Evolutionary conservation across 1,284 basidiomycete species (phyloP), one percentile per base, ranked within the genome.

Genomic region (Melampsora americana): DNA sequence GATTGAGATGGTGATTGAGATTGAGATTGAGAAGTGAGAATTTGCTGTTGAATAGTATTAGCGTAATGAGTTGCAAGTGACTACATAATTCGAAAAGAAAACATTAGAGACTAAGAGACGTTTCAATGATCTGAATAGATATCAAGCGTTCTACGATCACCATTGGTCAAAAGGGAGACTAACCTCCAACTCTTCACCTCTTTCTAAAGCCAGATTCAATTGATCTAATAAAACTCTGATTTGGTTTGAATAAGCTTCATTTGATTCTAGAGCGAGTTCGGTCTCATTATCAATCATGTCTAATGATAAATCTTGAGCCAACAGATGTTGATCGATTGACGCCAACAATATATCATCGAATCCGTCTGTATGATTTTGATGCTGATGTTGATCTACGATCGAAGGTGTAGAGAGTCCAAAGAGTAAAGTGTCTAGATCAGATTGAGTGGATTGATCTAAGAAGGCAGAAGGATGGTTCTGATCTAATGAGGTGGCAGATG

Each of bases 381-480:
- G 53, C 7, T 9, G 53, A 56, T 23, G 9, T 23, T 23, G 53
- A 28, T 56, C 53, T 1, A 56, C 1, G 53, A 56, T 56, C 1
- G 53, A 28, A 23, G 53, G 53, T 7, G n/a, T 23, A 56, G 53
- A 23, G 18, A 56, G 53, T n/a, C n/a, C n/a, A 1, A 23, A 56
- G 9, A 28, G 12, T 9, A 28, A n/a, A 14, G 4, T 28, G 12
- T 56, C 28, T n/a, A 30, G 59, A 61, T 12, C 53, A 53, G 28
- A 56, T 62, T 60, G 53, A 70, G 42, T 53, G 48, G 69, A 60
- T 44, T 42, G 59, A 70, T 70, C 56, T 60, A 39, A 18, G 42
- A 53, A 42, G 59, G 35, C 32, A 62, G 56, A 26, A 44, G 48
- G 39, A 62, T 42, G n/a, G 53, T 9, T 28, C n/a, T n/a, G n/a